Conservation (phyloP, 73 alveolate genomes). For the Paramecium sexaurelia region DNA sequence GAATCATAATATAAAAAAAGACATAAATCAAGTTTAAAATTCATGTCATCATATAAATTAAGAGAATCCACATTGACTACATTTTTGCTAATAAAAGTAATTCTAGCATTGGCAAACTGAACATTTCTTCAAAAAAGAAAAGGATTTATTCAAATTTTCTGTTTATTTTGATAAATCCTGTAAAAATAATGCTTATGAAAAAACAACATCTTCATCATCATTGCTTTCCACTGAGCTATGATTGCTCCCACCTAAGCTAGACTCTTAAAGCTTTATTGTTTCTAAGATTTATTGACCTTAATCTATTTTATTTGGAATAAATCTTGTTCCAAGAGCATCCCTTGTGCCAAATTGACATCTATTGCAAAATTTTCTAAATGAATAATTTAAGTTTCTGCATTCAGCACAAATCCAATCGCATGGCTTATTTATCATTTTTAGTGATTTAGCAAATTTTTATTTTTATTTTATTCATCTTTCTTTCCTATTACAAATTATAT, state of each 20-base stretch:
- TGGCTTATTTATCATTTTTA: conserved; percentile 64
- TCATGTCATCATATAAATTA: background rate
- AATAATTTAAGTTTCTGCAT: conserved; percentile 87
- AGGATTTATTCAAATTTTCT: background rate
- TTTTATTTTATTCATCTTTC: background rate
- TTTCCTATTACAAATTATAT: background rate
- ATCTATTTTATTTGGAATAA: background rate
- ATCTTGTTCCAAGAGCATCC: conserved; percentile 48
- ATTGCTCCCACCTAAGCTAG: background rate
- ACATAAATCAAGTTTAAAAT: background rate
- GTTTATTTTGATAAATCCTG: conserved; percentile 24
- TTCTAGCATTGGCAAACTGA: background rate
- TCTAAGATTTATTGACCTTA: background rate
- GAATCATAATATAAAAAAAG: background rate
- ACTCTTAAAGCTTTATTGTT: background rate
- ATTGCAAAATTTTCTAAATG: conserved; percentile 88
- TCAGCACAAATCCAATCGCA: conserved; percentile 92
- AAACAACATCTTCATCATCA: conserved; percentile 44
- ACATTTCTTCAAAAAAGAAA: conserved; percentile 9
- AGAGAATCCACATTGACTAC: conserved; percentile 45
- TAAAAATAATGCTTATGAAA: conserved; percentile 34
- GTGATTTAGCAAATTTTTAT: background rate
- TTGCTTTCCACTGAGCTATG: background rate
- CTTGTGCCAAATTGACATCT: conserved; percentile 80
- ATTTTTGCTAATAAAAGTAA: conserved; percentile 30